Conservation (phyloP, 768 basidiomycete genomes). For the Russula vinacea region DNA sequence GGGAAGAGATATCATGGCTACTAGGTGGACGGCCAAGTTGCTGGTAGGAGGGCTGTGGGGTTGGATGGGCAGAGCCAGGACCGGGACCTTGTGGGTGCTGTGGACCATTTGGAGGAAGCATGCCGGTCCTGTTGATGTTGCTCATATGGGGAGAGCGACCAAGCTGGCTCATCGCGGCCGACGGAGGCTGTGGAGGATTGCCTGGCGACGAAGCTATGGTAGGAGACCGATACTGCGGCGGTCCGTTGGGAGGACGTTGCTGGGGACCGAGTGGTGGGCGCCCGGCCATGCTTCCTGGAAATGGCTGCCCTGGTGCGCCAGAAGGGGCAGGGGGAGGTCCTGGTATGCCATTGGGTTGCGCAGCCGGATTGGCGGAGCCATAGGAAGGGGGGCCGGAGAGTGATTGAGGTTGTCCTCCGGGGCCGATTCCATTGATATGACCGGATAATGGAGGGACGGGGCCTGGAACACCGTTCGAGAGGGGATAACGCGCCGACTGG, state of each 20-base stretch:
- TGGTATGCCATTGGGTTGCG: constrained; percentile 35
- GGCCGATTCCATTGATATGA: constrained; percentile 37
- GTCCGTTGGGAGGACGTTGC: constrained; percentile 44
- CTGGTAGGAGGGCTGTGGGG: constrained; percentile 45
- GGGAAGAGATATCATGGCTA: constrained; percentile 47
- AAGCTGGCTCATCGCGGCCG: constrained; percentile 47
- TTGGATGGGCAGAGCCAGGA: constrained; percentile 38
- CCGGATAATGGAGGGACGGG: constrained; percentile 26
- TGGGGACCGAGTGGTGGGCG: constrained; percentile 39
- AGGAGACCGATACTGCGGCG: constrained; percentile 57
- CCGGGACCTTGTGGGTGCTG: constrained; percentile 41
- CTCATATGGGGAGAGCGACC: constrained; percentile 53
- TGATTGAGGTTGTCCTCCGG: constrained; percentile 29
- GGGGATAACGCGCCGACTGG: constrained; percentile 31
- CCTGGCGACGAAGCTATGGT: constrained; percentile 59
- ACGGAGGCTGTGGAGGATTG: constrained; percentile 35
- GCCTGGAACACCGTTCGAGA: constrained; percentile 30
- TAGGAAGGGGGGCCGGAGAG: constrained; percentile 26
- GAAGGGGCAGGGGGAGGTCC: constrained; percentile 9
- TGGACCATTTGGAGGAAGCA: constrained; percentile 50
- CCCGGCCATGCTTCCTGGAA: constrained; percentile 30
- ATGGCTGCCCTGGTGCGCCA: constrained; percentile 22
- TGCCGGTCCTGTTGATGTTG: constrained; percentile 40
- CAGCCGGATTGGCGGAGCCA: constrained; percentile 26
- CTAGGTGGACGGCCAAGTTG: constrained; percentile 56